phyloP scores from a whole-genome alignment of 805 yeast genomes.

The Tetrapisispora taiwanensis region DNA sequence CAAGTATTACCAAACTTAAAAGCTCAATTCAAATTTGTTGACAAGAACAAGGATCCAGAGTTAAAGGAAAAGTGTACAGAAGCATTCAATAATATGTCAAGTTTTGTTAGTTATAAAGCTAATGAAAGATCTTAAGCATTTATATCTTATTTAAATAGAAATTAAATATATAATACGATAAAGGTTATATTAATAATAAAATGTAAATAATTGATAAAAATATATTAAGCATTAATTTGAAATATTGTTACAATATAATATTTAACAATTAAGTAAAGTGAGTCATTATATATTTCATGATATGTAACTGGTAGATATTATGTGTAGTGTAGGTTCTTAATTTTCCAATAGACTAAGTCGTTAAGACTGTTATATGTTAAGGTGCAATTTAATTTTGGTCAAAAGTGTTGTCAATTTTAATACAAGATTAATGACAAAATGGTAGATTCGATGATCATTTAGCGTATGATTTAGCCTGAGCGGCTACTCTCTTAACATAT shows the following conservation, averaged over 20 bases:
- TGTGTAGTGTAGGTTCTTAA: no score
- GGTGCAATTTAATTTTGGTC: no score
- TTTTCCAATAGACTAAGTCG: no score
- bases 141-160: neutral
- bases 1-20: slow-evolving; percentile 40
- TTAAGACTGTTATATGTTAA: no score
- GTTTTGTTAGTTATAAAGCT: slow-evolving; percentile 71
- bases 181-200: neutral
- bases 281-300: neutral
- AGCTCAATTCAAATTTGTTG: slow-evolving; percentile 49
- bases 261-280: neutral
- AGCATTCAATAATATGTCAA: slow-evolving; percentile 50
- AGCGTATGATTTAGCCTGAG: slow-evolving; percentile 70
- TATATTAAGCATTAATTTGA: neutral
- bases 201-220: neutral
- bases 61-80: slow-evolving; percentile 60
- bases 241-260: neutral
- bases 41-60: slow-evolving; percentile 47
- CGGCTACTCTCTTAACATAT: slow-evolving; percentile 68
- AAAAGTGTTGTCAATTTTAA: no score
- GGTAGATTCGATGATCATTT: slow-evolving; percentile 9
- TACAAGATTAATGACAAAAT: no score
- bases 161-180: neutral
- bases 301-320: neutral
- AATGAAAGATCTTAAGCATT: slow-evolving; percentile 29